A percentile compares a stretch with the other conserved stretches of the same genome.
These are phyloP conservation scores for Aspergillus phoenicis DNA, from an alignment of 2,329 filamentous ascomycete genomes.

Conservation along the genomic window DNA sequence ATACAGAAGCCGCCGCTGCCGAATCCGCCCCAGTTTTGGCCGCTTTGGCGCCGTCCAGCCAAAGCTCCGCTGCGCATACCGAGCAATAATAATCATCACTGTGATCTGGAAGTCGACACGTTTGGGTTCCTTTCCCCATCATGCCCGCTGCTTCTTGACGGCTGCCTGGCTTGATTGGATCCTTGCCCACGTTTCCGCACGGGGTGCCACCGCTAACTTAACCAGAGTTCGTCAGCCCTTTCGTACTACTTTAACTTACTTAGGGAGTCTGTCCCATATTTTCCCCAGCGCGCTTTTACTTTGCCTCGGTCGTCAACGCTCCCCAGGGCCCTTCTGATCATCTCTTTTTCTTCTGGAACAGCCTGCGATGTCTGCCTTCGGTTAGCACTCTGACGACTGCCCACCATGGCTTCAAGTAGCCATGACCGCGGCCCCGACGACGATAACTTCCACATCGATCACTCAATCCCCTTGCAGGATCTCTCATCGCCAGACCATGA, in stretches of 20 bases:
- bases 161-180: constrained; percentile 7
- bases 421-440: constrained; percentile 34
- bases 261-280: neutral
- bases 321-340: neutral
- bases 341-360: constrained; percentile 11
- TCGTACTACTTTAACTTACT: neutral
- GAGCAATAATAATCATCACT: constrained; percentile 8
- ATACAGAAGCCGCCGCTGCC: constrained; percentile 1
- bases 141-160: constrained; percentile 1
- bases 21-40: constrained; percentile 12
- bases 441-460: constrained; percentile 31
- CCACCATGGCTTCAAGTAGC: constrained; percentile 46
- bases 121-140: constrained; percentile 6
- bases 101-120: constrained; percentile 8
- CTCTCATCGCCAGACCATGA: constrained; percentile 49
- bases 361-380: constrained; percentile 44
- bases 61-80: constrained; percentile 12
- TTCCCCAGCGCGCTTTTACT: constrained; percentile 1
- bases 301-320: neutral
- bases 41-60: constrained; percentile 13
- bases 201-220: constrained; percentile 2
- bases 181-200: constrained; percentile 6
- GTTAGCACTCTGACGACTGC: constrained; percentile 37
- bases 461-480: constrained; percentile 72
- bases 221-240: constrained; percentile 8